phyloP scores from a whole-genome alignment of 371 early-diverging fungal genomes.

The Mucor mucedo region DNA sequence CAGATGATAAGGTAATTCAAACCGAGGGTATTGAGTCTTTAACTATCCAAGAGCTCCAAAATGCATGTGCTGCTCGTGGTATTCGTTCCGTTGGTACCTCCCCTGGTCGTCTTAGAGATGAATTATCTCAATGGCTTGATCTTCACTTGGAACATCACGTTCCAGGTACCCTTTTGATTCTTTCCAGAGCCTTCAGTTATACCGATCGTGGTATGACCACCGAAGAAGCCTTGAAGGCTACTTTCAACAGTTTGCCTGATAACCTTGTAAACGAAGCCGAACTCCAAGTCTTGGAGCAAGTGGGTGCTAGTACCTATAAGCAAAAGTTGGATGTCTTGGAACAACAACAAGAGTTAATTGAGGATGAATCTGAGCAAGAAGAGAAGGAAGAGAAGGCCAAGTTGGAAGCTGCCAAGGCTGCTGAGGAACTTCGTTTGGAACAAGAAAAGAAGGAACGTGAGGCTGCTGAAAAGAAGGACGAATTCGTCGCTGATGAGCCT shows the following conservation, averaged over 20 bases:
- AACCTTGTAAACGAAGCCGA: constrained; percentile 87
- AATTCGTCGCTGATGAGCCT: constrained; percentile 36
- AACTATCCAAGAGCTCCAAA: constrained; percentile 83
- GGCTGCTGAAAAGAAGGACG: constrained; percentile 37
- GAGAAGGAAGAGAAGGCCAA: constrained; percentile 59
- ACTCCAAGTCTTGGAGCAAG: constrained; percentile 84
- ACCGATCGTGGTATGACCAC: constrained; percentile 70
- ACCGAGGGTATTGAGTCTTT: constrained; percentile 90
- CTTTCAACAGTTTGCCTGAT: constrained; percentile 90
- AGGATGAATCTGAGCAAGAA: constrained; percentile 84
- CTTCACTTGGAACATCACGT: constrained; percentile 89
- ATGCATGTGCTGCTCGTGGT: constrained; percentile 91
- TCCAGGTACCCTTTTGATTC: constrained; percentile 91
- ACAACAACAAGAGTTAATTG: constrained; percentile 95
- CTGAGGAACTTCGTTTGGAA: constrained; percentile 32
- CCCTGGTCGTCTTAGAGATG: constrained; percentile 85
- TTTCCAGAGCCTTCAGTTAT: constrained; percentile 90
- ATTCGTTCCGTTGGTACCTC: constrained; percentile 87
- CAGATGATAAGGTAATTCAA: constrained; percentile 90
- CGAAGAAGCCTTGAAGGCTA: constrained; percentile 90
- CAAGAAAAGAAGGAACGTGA: constrained; percentile 52
- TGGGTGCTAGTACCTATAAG: constrained; percentile 89
- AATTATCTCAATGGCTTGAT: constrained; percentile 94
- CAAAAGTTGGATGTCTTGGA: constrained; percentile 92
- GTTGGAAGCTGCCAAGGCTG: constrained; percentile 51